Percentiles rank a stretch among this genome's conserved stretches.
Conservation (phyloP, 768 basidiomycete species). For the Albatrellus ellisii region DNA sequence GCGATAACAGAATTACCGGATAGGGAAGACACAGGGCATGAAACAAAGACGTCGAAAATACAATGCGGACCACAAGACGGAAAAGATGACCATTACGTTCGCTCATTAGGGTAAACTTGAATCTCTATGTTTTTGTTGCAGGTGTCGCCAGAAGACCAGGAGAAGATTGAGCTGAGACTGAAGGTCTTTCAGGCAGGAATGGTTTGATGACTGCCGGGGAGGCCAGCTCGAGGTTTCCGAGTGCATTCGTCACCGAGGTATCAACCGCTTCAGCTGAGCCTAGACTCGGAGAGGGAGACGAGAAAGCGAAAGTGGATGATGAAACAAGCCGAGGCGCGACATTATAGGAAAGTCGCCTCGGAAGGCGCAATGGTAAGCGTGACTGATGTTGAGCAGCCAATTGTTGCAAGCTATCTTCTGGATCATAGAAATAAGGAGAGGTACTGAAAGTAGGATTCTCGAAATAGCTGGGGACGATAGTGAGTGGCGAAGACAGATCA, state of each 20-base stretch:
- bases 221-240: conserved; percentile 8
- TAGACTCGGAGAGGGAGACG: conserved; percentile 1
- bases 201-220: conserved; percentile 12
- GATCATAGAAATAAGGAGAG: neutral
- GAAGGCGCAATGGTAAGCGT: conserved; percentile 3
- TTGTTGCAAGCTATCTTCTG: conserved; percentile 1
- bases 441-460: neutral
- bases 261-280: conserved; percentile 3
- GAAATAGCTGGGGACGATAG: neutral
- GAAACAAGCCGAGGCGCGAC: neutral
- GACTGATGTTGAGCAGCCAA: neutral
- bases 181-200: too few species aligned
- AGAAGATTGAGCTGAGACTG: too few species aligned
- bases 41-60: too few species aligned
- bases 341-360: conserved; percentile 12
- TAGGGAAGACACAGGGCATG: too few species aligned
- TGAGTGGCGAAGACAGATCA: neutral
- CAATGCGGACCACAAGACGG: too few species aligned
- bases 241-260: conserved; percentile 3
- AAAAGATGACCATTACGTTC: too few species aligned
- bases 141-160: too few species aligned
- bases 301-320: conserved; percentile 1
- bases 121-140: too few species aligned
- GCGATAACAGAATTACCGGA: too few species aligned
- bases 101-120: too few species aligned